These are phyloP conservation scores for Perkinsus olseni DNA, from an alignment of 169 alveolate species.

Conservation along the genomic window DNA sequence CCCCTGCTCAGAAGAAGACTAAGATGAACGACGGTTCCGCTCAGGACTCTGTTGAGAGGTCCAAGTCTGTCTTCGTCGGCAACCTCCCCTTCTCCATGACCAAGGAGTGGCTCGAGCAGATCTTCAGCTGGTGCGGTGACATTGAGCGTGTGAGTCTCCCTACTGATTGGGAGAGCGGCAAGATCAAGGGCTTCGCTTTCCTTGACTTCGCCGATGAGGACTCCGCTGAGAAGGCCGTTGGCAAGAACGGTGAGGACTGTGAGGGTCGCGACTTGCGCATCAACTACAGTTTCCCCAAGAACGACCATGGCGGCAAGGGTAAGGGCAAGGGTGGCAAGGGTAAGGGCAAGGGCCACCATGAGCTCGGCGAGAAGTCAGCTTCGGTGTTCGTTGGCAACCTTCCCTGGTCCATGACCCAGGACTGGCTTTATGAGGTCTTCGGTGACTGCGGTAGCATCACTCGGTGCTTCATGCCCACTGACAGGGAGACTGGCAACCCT, in stretches of 20 bases:
- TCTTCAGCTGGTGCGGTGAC: conserved; percentile 9
- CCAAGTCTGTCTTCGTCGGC: conserved; percentile 57
- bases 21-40: background rate
- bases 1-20: background rate
- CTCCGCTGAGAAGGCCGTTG: background rate
- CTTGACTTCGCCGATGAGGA: conserved; percentile 9
- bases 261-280: background rate
- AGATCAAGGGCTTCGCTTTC: conserved; percentile 6
- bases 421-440: conserved; percentile 48
- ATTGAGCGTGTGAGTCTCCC: conserved; percentile 10
- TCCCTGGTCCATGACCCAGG: conserved; percentile 15
- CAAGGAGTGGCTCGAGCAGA: conserved; percentile 10
- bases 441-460: conserved; percentile 53
- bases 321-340: background rate
- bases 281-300: background rate
- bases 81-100: conserved; percentile 47
- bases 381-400: background rate
- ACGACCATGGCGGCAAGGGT: background rate
- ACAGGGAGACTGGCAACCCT: conserved; percentile 52
- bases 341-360: background rate
- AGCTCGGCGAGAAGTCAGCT: background rate
- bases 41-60: background rate
- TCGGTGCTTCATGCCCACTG: conserved; percentile 50
- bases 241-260: background rate
- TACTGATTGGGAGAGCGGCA: conserved; percentile 1